Evolutionary conservation across 768 basidiomycete genomes (phyloP), one percentile per base, ranked within the genome.

Genomic region (Suillus subluteus): DNA sequence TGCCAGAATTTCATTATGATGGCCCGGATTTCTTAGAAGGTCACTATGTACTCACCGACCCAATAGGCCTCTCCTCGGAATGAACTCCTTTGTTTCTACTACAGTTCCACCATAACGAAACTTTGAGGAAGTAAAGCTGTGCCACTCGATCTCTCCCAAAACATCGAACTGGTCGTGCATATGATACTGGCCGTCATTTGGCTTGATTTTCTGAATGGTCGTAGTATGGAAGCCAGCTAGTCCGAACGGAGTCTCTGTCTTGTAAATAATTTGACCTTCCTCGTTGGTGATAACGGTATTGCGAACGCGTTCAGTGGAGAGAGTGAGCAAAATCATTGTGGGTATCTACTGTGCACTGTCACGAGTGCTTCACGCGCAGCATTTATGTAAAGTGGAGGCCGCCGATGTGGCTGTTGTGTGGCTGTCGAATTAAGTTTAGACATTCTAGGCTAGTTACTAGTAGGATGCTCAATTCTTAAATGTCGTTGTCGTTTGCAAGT

Each of bases 81-180:
- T 66, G 58, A 76, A 80, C 0, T 68, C 66, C n/a, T 68, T 69
- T 2, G 77, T 72, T 18, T 70, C 62, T 52, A 78, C 66, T 18
- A 73, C 74, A 15, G 66, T 59, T 59, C 73, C 78, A 4, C 72
- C 67, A 35, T 77, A 75, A 3, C 70, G 72, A 38, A 83, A 69
- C 40, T 67, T 74, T 6, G 78, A 74, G 0, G 79, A 74, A 21
- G 71, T 71, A 9, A 80, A 40, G 1, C 70, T 1, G 23, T 70
- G 75, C 75, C 79, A 81, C 13, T 80, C 74, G 1, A 82, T 79
- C 62, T 75, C 66, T 11, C 75, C 82, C 4, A 82, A 70, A 2
- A 61, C 63, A 0, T 71, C 75, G 62, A 79, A 78, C 2, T 74
- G 73, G 66, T 79, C 78, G 8, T 32, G 71, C 72, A 75, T 73